Base-by-base conservation (phyloP, 2,329 filamentous ascomycete species). In the Fusarium mexicanum region DNA sequence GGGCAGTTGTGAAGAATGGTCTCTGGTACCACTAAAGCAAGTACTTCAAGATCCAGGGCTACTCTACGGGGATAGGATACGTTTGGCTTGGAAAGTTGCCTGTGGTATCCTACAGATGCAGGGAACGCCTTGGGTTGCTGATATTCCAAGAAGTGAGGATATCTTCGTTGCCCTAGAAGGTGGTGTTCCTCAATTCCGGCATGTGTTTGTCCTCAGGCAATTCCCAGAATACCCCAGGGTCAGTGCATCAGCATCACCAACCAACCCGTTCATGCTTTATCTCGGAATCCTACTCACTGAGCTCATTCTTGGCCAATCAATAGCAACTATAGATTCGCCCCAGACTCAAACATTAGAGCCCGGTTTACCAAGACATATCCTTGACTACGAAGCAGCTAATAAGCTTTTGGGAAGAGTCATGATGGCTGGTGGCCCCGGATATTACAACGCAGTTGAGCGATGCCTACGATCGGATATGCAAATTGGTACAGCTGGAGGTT, bases 391-490 rank as follows among this genome's bases (percentile, higher is more conserved):
- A n/a, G 20, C 37, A 1, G 59, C 59, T 1, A 66, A 26, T 6
- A 66, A 47, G 8, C 38, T 66, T n/a, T 22, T 66, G 2, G 64
- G 64, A 8, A n/a, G 64, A 11, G 64, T 66, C 5, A 55, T 31
- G 59, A 66, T 55, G 59, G 9, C 31, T 1, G 47, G 48, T 22
- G 64, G 64, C 1, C 13, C 24, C 0, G 48, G 59, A 0, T 64
- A 66, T 38, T 47, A 64, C 20, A 64, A 48, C 6, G 64, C 59
- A 5, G 64, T 66, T 2, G 48, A 66, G 40, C 59, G 64, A 8
- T 55, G 64, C 1, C 6, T 62, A n/a, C 37, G 37, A 38, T 64
- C 55, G 17, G 22, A 50, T 1, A 44, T 62, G 8, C 26, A 51
- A 7, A 37, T n/a, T 6, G 51, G 37, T 2, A 5, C 35, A 0